Conservation (phyloP, 108 stramenopile species). For the Cyclostephanos tholiformis region DNA sequence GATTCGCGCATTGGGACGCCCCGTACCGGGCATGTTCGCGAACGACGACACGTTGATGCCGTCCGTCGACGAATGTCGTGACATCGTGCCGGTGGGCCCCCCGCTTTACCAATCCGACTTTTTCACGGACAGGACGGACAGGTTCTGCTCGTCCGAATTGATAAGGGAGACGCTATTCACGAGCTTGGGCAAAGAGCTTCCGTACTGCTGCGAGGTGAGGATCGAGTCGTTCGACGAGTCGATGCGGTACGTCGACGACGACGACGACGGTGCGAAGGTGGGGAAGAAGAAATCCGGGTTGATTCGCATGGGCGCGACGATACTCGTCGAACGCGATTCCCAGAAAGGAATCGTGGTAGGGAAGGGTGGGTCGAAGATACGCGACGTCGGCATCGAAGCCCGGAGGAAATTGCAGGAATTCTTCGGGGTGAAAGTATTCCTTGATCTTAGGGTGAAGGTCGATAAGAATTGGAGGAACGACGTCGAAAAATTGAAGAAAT, state of each 20-base stretch:
- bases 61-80: conserved; percentile 54
- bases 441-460: conserved; percentile 88
- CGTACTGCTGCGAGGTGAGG: conserved; percentile 94
- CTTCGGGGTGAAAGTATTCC: conserved; percentile 69
- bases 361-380: conserved; percentile 84
- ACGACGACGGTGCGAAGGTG: conserved; percentile 1
- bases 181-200: conserved; percentile 84
- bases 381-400: conserved; percentile 83
- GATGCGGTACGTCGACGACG: conserved; percentile 30
- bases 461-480: conserved; percentile 94
- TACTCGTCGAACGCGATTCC: conserved; percentile 87
- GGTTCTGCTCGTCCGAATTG: conserved; percentile 87
- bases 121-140: conserved; percentile 82
- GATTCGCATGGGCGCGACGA: conserved; percentile 77
- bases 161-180: conserved; percentile 86
- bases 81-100: conserved; percentile 65
- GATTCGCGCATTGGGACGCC: conserved; percentile 77
- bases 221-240: conserved; percentile 89
- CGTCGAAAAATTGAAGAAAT: conserved; percentile 72
- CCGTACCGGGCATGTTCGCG: conserved; percentile 79
- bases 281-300: conserved; percentile 36
- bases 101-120: conserved; percentile 76
- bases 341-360: conserved; percentile 95
- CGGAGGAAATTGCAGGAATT: conserved; percentile 78
- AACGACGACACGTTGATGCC: conserved; percentile 38